Evolutionary conservation across 2,329 filamentous ascomycete genomes (phyloP).

Genomic region (Tympanopsis confertula): DNA sequence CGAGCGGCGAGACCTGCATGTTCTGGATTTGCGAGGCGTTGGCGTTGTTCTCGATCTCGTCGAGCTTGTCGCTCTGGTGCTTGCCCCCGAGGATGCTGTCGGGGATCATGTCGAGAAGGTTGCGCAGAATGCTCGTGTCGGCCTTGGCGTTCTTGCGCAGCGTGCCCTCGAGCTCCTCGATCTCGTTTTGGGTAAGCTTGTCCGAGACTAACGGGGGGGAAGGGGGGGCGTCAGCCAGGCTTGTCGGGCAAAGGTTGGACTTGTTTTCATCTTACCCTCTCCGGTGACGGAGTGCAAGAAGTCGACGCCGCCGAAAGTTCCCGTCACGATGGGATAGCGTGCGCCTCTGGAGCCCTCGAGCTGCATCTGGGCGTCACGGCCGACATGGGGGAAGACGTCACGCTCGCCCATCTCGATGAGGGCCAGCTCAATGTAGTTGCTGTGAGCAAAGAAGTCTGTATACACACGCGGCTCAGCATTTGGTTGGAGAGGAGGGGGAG

Average conservation of each 20-base stretch:
- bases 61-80: conserved; percentile 63
- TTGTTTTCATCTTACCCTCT: no score
- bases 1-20: conserved; percentile 60
- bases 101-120: conserved; percentile 72
- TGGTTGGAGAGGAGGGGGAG: not conserved
- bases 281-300: conserved; percentile 80
- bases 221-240: not conserved
- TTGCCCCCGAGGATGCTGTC: conserved; percentile 67
- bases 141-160: conserved; percentile 52
- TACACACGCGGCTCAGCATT: not conserved
- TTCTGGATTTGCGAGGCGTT: conserved; percentile 65
- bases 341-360: conserved; percentile 52
- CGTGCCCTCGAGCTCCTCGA: conserved; percentile 77
- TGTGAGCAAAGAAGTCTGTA: conserved; percentile 78
- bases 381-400: conserved; percentile 78
- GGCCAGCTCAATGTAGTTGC: conserved; percentile 82
- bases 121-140: conserved; percentile 65
- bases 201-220: conserved; percentile 53
- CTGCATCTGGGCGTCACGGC: conserved; percentile 57
- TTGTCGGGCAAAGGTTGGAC: no score
- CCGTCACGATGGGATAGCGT: conserved; percentile 77
- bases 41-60: conserved; percentile 70
- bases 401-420: conserved; percentile 76
- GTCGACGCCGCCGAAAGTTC: conserved; percentile 89
- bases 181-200: conserved; percentile 82